A percentile compares a stretch with the other conserved stretches of the same genome.
Evolutionary conservation across 2,329 filamentous ascomycete genomes (phyloP).

Genomic region (Anthostomella pinea): DNA sequence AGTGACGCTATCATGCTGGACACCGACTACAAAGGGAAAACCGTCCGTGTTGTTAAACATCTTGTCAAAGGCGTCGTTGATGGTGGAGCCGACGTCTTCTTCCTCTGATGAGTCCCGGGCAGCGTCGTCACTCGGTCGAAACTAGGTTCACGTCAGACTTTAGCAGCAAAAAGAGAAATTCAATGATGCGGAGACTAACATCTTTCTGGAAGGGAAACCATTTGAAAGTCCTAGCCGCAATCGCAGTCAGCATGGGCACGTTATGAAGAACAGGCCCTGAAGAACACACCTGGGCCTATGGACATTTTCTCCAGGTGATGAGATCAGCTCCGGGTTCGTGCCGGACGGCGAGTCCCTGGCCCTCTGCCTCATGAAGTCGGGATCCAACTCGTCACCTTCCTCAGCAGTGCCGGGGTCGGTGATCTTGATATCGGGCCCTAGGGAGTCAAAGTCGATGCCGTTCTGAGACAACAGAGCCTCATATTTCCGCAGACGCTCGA

Average conservation of each 20-base stretch:
- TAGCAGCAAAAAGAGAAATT: constrained; percentile 1
- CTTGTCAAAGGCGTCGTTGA: constrained; percentile 57
- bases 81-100: constrained; percentile 49
- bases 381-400: constrained; percentile 55
- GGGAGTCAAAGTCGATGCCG: constrained; percentile 65
- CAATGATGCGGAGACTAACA: constrained; percentile 33
- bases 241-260: constrained; percentile 9
- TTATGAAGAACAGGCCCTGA: not conserved
- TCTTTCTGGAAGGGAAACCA: constrained; percentile 55
- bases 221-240: constrained; percentile 34
- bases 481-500: constrained; percentile 67
- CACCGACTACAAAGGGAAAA: constrained; percentile 56
- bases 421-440: constrained; percentile 51
- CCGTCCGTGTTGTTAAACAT: constrained; percentile 56
- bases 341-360: constrained; percentile 49
- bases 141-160: constrained; percentile 37
- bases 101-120: constrained; percentile 56
- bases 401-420: constrained; percentile 40
- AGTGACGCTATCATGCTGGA: constrained; percentile 40
- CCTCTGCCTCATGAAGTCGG: constrained; percentile 50
- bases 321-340: constrained; percentile 35
- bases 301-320: constrained; percentile 26
- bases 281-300: constrained; percentile 27
- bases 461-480: constrained; percentile 64
- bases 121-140: constrained; percentile 47